Evolutionary conservation across 495 filamentous ascomycete species (phyloP).

Genomic region (Xylona heveae): DNA sequence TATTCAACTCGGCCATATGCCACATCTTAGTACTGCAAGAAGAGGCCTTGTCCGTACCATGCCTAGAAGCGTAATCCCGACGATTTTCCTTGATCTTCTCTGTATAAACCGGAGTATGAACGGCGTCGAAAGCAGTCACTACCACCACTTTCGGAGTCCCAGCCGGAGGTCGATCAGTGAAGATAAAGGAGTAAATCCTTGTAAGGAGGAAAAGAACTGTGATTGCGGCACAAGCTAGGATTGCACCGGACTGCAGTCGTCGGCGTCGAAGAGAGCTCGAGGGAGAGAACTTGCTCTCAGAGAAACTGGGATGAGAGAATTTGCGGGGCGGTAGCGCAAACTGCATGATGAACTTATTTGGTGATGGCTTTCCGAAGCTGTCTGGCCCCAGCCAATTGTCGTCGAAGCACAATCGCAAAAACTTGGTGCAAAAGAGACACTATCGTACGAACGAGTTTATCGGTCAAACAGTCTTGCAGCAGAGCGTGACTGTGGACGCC

Average conservation of each 20-base stretch:
- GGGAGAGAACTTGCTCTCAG: conserved; percentile 28
- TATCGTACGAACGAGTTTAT: too few relatives aligned
- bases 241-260: conserved; percentile 38
- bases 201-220: conserved; percentile 41
- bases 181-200: conserved; percentile 21
- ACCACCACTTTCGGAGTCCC: conserved; percentile 67
- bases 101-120: conserved; percentile 38
- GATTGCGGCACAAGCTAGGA: conserved; percentile 33
- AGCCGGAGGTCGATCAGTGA: conserved; percentile 27
- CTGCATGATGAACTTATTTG: conserved; percentile 55
- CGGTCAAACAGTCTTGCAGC: too few relatives aligned
- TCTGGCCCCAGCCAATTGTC: too few relatives aligned
- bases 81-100: conserved; percentile 62
- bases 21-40: too few relatives aligned
- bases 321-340: conserved; percentile 73
- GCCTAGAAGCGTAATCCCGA: conserved; percentile 62
- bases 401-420: too few relatives aligned
- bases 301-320: conserved; percentile 41
- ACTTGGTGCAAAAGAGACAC: too few relatives aligned
- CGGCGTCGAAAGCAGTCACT: conserved; percentile 61
- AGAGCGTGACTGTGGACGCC: too few relatives aligned
- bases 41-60: conserved; percentile 37
- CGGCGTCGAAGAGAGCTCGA: conserved; percentile 33
- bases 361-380: too few relatives aligned
- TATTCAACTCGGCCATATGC: too few relatives aligned